Conservation (phyloP, 1,284 basidiomycete species). For the Cutaneotrichosporon sp. region DNA sequence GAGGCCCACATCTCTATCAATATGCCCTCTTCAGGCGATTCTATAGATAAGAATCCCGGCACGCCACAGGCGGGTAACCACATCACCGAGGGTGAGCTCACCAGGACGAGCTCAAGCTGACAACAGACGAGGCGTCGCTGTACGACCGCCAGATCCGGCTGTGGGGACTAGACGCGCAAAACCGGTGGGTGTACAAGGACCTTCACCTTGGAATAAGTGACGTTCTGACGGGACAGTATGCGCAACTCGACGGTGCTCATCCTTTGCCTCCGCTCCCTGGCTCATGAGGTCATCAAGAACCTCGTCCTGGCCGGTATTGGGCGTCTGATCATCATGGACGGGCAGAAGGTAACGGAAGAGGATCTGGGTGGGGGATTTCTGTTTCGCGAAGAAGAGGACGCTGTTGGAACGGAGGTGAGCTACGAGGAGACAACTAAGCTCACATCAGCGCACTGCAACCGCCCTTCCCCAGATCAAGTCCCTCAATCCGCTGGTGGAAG, state of each 20-base stretch:
- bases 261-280: constrained; percentile 71
- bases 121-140: constrained; percentile 69
- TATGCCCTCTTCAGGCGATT: neutral
- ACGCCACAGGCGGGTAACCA: constrained; percentile 13
- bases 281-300: constrained; percentile 97
- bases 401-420: constrained; percentile 72
- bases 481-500: constrained; percentile 83
- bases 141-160: constrained; percentile 97
- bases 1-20: neutral
- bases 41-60: neutral
- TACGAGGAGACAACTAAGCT: neutral
- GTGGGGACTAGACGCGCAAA: constrained; percentile 97
- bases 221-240: constrained; percentile 61
- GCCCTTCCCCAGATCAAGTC: constrained; percentile 78
- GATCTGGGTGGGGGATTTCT: constrained; percentile 92
- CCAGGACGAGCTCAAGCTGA: neutral
- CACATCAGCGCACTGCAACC: constrained; percentile 68
- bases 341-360: constrained; percentile 53
- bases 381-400: constrained; percentile 76
- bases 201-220: no score
- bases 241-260: constrained; percentile 87
- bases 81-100: constrained; percentile 37
- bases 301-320: constrained; percentile 59
- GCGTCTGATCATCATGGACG: constrained; percentile 55
- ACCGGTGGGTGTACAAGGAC: constrained; percentile 62